Conservation (phyloP, 2,329 filamentous ascomycete genomes). For the Colletotrichum sp. region DNA sequence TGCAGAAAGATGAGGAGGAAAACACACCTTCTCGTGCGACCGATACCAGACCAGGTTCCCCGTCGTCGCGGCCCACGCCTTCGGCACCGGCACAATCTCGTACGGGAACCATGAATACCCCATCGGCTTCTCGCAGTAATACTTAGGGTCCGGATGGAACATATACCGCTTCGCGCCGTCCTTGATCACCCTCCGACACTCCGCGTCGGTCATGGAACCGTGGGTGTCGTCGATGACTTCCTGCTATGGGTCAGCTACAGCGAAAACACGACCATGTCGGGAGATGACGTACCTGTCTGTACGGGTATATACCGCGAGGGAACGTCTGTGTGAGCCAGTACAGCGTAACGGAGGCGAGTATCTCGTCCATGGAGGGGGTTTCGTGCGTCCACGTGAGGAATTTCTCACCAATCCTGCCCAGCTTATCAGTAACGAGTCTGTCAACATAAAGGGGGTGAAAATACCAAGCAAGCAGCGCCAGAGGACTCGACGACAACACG, state of each 20-base stretch:
- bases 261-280: fast-evolving
- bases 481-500: background rate
- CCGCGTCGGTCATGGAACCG: background rate
- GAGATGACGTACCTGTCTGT: background rate
- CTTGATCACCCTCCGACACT: background rate
- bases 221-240: background rate
- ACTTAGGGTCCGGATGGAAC: background rate
- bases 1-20: too few relatives aligned
- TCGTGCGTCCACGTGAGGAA: background rate
- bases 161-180: background rate
- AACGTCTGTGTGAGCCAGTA: background rate
- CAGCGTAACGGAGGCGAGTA: background rate
- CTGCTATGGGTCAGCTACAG: background rate
- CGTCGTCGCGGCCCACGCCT: background rate
- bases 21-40: background rate
- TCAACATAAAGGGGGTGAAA: background rate
- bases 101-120: background rate
- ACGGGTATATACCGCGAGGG: background rate
- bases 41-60: background rate
- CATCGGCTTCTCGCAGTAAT: background rate
- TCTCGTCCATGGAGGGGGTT: background rate
- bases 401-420: background rate
- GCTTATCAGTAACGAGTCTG: fast-evolving
- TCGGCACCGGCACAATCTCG: background rate
- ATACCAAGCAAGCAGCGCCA: background rate